Percentiles rank a stretch among this genome's conserved stretches.
These are phyloP conservation scores for Lithohypha guttulata DNA, from an alignment of 2,329 filamentous ascomycete species.

Conservation along the genomic window DNA sequence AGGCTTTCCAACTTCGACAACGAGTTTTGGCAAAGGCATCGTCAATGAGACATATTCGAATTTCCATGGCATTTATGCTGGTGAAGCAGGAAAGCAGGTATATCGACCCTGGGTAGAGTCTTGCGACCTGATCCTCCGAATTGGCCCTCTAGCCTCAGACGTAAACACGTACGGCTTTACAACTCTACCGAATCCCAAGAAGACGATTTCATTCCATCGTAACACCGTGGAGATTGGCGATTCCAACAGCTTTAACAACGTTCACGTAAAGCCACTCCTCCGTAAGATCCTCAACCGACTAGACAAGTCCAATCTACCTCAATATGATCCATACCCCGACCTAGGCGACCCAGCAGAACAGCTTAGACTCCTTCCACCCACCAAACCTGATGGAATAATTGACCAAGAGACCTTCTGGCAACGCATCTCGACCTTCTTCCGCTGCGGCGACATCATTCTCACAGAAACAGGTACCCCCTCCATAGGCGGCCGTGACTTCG, in stretches of 20 bases:
- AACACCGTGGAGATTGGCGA: constrained; percentile 62
- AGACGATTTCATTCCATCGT: constrained; percentile 69
- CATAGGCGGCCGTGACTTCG: constrained; percentile 43
- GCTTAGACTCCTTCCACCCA: constrained; percentile 38
- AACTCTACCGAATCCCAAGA: constrained; percentile 22
- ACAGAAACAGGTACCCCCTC: constrained; percentile 50
- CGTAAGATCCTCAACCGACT: constrained; percentile 54
- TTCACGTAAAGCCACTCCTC: constrained; percentile 69
- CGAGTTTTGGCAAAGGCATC: constrained; percentile 41
- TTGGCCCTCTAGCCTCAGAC: constrained; percentile 38
- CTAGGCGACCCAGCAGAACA: constrained; percentile 36
- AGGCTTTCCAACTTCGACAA: constrained; percentile 39
- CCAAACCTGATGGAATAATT: constrained; percentile 39
- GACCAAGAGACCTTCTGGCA: constrained; percentile 51
- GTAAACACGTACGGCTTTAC: constrained; percentile 33
- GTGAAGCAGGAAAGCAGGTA: constrained; percentile 30
- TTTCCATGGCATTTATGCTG: constrained; percentile 41
- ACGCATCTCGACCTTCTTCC: constrained; percentile 46
- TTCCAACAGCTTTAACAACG: constrained; percentile 52
- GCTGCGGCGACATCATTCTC: constrained; percentile 44
- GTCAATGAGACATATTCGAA: constrained; percentile 39
- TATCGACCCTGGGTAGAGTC: constrained; percentile 30
- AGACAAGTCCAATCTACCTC: constrained; percentile 30
- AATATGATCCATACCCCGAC: constrained; percentile 24
- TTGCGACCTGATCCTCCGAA: constrained; percentile 37